A percentile compares a stretch with the other conserved stretches of the same genome.
These are phyloP conservation scores for Fusarium aywerte DNA, from an alignment of 2,329 filamentous ascomycete genomes.

Conservation along the genomic window DNA sequence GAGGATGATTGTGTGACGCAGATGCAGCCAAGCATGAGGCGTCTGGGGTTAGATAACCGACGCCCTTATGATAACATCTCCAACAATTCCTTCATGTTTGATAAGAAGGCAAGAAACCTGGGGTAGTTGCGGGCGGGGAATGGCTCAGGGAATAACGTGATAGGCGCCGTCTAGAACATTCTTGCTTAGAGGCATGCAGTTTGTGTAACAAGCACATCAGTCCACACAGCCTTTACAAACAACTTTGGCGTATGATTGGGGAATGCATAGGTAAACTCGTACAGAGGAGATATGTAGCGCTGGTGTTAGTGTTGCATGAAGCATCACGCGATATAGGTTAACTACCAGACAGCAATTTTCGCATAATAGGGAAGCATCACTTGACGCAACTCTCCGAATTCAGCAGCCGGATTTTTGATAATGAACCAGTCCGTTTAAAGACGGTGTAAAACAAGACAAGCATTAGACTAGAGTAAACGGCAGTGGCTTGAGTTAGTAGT, in stretches of 20 bases:
- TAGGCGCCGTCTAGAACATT: slow-evolving; percentile 8
- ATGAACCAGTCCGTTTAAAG: neutral
- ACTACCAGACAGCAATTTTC: slow-evolving; percentile 4
- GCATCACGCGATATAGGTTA: slow-evolving; percentile 15
- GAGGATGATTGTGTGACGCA: slow-evolving; percentile 5
- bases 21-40: slow-evolving; percentile 29
- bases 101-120: neutral
- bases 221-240: neutral
- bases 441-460: neutral
- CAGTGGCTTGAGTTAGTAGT: neutral
- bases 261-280: neutral
- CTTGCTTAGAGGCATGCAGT: neutral
- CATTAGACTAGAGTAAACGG: slow-evolving; percentile 4
- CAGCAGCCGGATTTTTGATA: neutral
- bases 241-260: neutral
- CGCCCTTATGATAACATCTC: neutral
- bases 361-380: neutral
- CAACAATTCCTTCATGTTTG: neutral
- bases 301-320: slow-evolving; percentile 4
- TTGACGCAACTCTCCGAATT: neutral
- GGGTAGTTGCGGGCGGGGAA: neutral
- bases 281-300: neutral
- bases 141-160: neutral
- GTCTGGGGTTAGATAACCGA: slow-evolving; percentile 24
- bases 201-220: slow-evolving; percentile 8